Conservation (phyloP, 306 rosid species). For the Clitoria ternatea region DNA sequence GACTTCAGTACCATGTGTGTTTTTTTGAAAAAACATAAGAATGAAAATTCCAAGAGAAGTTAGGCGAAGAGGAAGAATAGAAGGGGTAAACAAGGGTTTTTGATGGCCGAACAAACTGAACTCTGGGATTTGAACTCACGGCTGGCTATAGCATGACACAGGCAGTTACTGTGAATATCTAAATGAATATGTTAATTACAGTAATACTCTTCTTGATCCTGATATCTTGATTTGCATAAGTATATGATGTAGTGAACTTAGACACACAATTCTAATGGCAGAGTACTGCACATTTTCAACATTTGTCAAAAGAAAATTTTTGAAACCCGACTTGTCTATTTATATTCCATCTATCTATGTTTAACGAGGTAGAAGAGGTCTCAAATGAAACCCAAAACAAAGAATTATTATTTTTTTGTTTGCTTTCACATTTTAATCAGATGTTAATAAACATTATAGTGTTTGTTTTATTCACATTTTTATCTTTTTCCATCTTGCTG, state of each 20-base stretch:
- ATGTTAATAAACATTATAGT: background rate
- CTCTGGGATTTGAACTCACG: background rate
- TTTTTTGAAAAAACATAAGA: background rate
- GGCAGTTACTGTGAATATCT: background rate
- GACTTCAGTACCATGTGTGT: background rate
- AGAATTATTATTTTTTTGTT: too few relatives aligned
- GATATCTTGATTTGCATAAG: background rate
- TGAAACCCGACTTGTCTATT: background rate
- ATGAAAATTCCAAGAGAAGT: background rate
- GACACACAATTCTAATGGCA: background rate
- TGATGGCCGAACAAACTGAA: background rate
- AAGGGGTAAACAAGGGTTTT: background rate
- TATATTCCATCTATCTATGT: background rate
- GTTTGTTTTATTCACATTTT: background rate
- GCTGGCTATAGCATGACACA: background rate
- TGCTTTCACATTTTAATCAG: background rate
- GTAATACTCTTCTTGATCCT: background rate
- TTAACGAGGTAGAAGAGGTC: background rate
- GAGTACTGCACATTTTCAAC: background rate
- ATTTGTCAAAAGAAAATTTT: background rate
- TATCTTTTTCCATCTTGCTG: background rate
- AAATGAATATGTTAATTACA: background rate
- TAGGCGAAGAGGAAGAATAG: background rate
- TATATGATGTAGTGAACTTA: background rate
- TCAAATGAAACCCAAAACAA: background rate